Evolutionary conservation across 345 rosid species (phyloP), one percentile per base, ranked within the genome.

Genomic region (Citrus trifoliata): DNA sequence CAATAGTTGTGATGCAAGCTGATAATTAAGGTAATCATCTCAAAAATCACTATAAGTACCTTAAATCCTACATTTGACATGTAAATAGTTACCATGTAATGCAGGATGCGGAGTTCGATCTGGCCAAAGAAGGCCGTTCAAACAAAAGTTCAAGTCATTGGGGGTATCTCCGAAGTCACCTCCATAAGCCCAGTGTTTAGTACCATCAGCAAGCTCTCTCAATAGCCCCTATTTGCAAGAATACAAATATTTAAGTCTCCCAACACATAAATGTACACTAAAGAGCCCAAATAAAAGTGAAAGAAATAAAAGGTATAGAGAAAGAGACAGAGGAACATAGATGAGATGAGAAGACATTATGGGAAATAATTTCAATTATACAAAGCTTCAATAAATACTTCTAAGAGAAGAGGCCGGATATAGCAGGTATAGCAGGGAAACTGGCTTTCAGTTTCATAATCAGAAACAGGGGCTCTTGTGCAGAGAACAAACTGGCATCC

Each of bases 131-230:
- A 96, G 84, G 67, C 99, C 99, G 70, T 94, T 87, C 85, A 96
- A 82, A 85, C 99, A 94, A 84, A 96, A 96, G 87, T 96, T 96
- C 83, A 88, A 83, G 87, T 96, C 99, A 86, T 96, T 96, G 69
- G 98, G 98, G 62, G 82, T 80, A 80, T 96, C 99, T 82, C 98
- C 99, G 83, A 91, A 96, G 88, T 94, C 95, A 62, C 99, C 99
- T 80, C 99, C 99, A 91, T 96, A 96, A 16, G 98, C 99, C 99
- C 99, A 96, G 81, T 74, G 89, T 78, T 94, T 94, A 67, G 56
- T 75, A 66, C 98, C 97, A 83, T 87, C 90, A 69, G 80, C 81
- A 63, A 85, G 79, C 55, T 91, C 89, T 88, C 94, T 96, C 81
- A 96, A 59, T 71, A 95, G 83, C 18, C 86, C 97, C 99, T 95